Base-by-base conservation (phyloP, 2,329 filamentous ascomycete species). In the Ophiobolus disseminans region DNA sequence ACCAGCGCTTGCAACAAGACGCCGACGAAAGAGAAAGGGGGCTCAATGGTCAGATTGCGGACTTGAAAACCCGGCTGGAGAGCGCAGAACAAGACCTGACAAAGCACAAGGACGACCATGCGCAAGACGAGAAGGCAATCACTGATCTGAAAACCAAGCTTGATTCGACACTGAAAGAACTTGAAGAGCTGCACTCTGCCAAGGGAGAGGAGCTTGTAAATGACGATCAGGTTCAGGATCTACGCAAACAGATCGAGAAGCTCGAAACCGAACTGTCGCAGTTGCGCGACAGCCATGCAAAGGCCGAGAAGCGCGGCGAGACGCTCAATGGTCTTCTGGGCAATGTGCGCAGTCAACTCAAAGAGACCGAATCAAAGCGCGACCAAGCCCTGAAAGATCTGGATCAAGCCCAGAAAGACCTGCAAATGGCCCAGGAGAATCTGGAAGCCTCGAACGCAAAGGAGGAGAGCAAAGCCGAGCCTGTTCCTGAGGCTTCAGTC, bases 271-370 rank as follows among this genome's bases (percentile, higher is more conserved):
- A 73, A 31, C 54, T 75, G 11, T 45, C 60, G 13, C 49, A 66
- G 38, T 43, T 73, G 13, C 65, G 62, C 19, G 62, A 65, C 3
- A 57, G 62, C 5, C 65, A 69, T 23, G 46, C 63, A 6, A 72
- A 73, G 57, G 76, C 74, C 39, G 78, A 83, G 53, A 85, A 84
- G 70, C 77, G 78, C 14, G 69, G 78, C 20, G 75, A 78, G 20
- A 82, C 82, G 1, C 68, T 85, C 40, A 80, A 83, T 45, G 74
- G 75, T n/a, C 65, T 86, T 16, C 77, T 86, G 26, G 76, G 77
- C n/a, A 81, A 72, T 23, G 70, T 86, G 17, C 78, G 79, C 26
- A 73, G 73, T 14, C 80, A 86, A 60, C 64, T 84, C 11, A 78
- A 80, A 62, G 74, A 78, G n/a, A 78, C 80, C 1, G 80, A 85